Conservation (phyloP, 2,329 filamentous ascomycete species). For the Aspergillus vadensis region DNA sequence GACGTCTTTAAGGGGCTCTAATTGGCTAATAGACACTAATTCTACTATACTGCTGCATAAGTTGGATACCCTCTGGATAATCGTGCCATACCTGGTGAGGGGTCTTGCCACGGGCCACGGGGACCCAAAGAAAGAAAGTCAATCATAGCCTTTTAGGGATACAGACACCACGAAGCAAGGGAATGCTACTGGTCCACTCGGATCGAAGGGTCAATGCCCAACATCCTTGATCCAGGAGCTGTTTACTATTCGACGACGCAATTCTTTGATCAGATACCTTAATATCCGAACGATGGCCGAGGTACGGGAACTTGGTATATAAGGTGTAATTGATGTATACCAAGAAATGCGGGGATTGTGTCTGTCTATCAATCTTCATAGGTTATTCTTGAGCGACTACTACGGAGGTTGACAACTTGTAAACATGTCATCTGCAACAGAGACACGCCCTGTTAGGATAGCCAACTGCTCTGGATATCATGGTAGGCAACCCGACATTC, state of each 20-base stretch:
- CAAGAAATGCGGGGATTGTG: too few species aligned
- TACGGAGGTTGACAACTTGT: background rate
- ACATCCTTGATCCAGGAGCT: too few species aligned
- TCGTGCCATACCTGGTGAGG: background rate
- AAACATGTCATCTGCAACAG: background rate
- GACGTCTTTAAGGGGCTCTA: background rate
- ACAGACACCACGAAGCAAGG: background rate
- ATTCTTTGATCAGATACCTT: too few species aligned
- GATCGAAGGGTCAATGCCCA: too few species aligned
- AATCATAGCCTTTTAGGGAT: background rate
- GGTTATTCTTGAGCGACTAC: background rate
- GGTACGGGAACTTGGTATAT: too few species aligned
- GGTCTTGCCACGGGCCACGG: background rate
- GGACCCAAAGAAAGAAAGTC: background rate
- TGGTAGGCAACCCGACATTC: constrained; percentile 14
- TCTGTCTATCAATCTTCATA: background rate
- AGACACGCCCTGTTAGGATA: constrained; percentile 30
- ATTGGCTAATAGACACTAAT: background rate
- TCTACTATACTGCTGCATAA: too few species aligned
- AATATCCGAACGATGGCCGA: too few species aligned
- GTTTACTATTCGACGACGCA: too few species aligned
- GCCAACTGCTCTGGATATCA: constrained; percentile 40
- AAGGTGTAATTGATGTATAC: too few species aligned
- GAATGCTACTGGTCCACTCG: too few species aligned
- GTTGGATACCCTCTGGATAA: background rate